phyloP scores from a whole-genome alignment of 768 basidiomycete genomes.

The Hericium coralloides region DNA sequence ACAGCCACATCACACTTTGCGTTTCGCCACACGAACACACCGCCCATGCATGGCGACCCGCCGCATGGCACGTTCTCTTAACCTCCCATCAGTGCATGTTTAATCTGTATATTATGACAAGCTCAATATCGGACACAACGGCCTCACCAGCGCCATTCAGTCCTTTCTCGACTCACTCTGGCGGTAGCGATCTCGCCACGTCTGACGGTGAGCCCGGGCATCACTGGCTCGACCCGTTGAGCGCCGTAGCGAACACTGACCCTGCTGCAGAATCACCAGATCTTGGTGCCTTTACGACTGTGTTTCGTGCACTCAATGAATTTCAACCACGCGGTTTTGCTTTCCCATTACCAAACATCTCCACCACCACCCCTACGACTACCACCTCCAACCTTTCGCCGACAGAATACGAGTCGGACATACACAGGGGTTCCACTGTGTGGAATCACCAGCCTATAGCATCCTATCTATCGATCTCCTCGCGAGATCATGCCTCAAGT shows the following conservation, averaged over 20 bases:
- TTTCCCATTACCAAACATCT: constrained; percentile 8
- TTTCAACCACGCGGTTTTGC: constrained; percentile 34
- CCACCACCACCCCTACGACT: constrained; percentile 15
- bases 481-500: constrained; percentile 11
- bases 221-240: background rate
- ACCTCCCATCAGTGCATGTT: background rate
- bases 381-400: constrained; percentile 21
- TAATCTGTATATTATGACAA: constrained; percentile 19
- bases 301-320: constrained; percentile 58
- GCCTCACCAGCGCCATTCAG: constrained; percentile 29
- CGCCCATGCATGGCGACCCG: background rate
- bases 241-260: background rate
- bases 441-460: constrained; percentile 55
- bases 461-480: constrained; percentile 40
- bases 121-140: constrained; percentile 26
- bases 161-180: constrained; percentile 26
- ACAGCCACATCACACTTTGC: background rate
- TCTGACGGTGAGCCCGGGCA: constrained; percentile 25
- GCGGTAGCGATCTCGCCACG: constrained; percentile 24
- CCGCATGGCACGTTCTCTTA: constrained; percentile 1
- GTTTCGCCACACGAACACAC: background rate
- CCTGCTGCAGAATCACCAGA: constrained; percentile 48
- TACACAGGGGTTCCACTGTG: constrained; percentile 43
- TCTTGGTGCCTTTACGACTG: constrained; percentile 61
- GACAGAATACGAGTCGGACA: constrained; percentile 31